These are phyloP conservation scores for Blastobotrys capitulatus DNA, from an alignment of 1,139 yeast genomes.

Conservation along the genomic window DNA sequence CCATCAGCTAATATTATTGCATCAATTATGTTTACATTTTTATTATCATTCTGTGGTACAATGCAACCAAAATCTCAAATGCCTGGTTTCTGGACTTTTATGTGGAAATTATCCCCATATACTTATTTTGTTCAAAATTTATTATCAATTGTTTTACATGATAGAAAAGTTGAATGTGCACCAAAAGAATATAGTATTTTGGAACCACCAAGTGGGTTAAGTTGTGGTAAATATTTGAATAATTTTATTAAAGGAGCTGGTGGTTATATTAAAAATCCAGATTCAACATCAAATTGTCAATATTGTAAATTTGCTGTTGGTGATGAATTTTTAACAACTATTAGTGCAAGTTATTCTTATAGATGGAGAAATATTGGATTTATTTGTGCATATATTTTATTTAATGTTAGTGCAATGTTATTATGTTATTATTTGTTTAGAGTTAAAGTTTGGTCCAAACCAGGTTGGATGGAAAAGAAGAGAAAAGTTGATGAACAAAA, in stretches of 20 bases:
- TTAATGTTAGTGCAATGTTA: constrained; percentile 48
- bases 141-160: constrained; percentile 42
- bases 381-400: constrained; percentile 48
- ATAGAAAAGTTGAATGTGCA: constrained; percentile 41
- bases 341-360: constrained; percentile 38
- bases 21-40: constrained; percentile 43
- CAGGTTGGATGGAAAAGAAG: constrained; percentile 12
- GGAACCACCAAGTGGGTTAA: constrained; percentile 46
- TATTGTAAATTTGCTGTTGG: constrained; percentile 44
- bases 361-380: constrained; percentile 68
- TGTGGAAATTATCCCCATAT: constrained; percentile 52
- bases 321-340: constrained; percentile 40
- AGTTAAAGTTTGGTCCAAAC: constrained; percentile 23
- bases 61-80: constrained; percentile 42
- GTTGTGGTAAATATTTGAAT: constrained; percentile 42
- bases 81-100: constrained; percentile 54
- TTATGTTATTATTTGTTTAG: constrained; percentile 39
- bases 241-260: constrained; percentile 34
- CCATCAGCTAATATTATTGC: constrained; percentile 46
- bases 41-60: constrained; percentile 56
- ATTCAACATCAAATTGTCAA: constrained; percentile 40
- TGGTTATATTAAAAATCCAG: constrained; percentile 42
- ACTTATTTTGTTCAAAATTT: constrained; percentile 49
- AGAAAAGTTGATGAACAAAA: constrained; percentile 11
- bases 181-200: constrained; percentile 42